Base-by-base conservation (phyloP, 805 yeast genomes). In the Candida loeiensis region DNA sequence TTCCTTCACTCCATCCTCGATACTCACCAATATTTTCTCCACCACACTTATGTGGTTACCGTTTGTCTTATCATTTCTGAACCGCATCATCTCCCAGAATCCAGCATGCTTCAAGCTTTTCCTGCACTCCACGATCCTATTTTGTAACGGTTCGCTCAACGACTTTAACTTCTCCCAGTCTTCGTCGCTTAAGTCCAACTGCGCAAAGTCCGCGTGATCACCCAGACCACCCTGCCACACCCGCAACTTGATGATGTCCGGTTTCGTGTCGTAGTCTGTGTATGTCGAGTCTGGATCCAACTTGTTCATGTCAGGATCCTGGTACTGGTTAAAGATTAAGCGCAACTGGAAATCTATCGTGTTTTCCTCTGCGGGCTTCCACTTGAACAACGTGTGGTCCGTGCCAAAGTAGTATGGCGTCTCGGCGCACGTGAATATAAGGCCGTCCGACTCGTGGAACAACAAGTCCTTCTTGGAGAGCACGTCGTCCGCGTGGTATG, bases 331-430 rank as follows among this genome's bases (percentile, higher is more conserved):
- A 51, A 86, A 85, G 25, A 73, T 73, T 43, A 88, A 60, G 24
- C 72, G 71, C 44, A 93, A 61, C 56, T 81, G 81, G 63, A 87
- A 93, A 62, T 93, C 99, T 32, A 95, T 78, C 0, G 97, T 84
- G 53, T 93, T 95, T 60, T 91, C 99, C 46, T 86, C 86, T 9
- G 95, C 87, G 2, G 99, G 98, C 56, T 93, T 93, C 99, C 99
- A 93, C 63, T 95, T 93, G 40, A 93, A 65, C 36, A 93, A 68
- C 5, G 88, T 78, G 0, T 79, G 74, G 59, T 93, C 98, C 1
- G 98, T 91, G 11, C 98, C 98, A 46, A 82, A 79, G 2, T 78
- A 71, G 62, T 93, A 93, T 0, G 96, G 95, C 1, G 91, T 78
- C 39, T 80, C 87, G 32, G 95, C 84, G 48, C 95, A 87, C 2